Conservation (phyloP, 1,284 basidiomycete genomes). For the Kwoniella shivajii region DNA sequence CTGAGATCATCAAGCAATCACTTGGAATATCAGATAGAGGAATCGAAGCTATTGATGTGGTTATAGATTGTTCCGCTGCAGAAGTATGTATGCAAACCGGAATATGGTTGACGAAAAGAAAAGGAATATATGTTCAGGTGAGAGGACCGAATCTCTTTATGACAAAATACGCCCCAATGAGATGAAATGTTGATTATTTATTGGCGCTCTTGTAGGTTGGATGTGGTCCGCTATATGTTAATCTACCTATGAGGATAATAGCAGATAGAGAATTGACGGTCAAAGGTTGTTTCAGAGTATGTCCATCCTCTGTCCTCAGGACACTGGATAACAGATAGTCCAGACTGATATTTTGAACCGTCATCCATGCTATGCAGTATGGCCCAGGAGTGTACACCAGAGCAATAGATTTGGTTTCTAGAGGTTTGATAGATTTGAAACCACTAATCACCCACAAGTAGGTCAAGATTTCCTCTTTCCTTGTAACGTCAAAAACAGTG, state of each 20-base stretch:
- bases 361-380: too few species aligned
- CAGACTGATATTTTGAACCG: background rate
- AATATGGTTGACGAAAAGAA: constrained; percentile 62
- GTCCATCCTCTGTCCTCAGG: background rate
- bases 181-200: background rate
- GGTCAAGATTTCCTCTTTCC: background rate
- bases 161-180: background rate
- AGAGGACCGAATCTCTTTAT: background rate
- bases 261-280: constrained; percentile 1
- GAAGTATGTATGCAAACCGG: constrained; percentile 64
- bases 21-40: constrained; percentile 1
- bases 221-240: constrained; percentile 3
- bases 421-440: constrained; percentile 58
- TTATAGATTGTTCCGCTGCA: constrained; percentile 62
- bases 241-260: constrained; percentile 2
- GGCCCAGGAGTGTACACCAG: constrained; percentile 55
- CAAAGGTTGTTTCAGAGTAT: constrained; percentile 4
- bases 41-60: constrained; percentile 56
- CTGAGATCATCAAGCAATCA: background rate
- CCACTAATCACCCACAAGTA: constrained; percentile 34
- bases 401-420: constrained; percentile 58
- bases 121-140: constrained; percentile 45
- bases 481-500: too few species aligned
- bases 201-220: background rate
- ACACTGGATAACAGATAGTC: background rate